These are phyloP conservation scores for Tylopilus plumbeoviolaceoides DNA, from an alignment of 768 basidiomycete species.

Conservation along the genomic window DNA sequence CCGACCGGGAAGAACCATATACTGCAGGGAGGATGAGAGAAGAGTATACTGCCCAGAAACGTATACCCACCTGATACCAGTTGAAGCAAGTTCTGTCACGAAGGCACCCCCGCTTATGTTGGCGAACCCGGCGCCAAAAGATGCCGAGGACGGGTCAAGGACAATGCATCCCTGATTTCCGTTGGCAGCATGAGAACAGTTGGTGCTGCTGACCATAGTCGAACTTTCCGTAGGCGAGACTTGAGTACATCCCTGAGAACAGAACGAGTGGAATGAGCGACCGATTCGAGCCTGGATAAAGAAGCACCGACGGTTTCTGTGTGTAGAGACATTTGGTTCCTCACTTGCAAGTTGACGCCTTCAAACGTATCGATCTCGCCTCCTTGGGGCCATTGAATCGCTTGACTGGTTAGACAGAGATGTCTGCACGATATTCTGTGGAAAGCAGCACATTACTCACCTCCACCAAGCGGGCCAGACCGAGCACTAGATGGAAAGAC, in stretches of 20 bases:
- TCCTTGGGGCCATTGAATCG: slow-evolving; percentile 57
- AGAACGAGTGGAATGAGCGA: background rate
- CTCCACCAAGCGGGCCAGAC: slow-evolving; percentile 68
- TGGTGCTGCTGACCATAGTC: slow-evolving; percentile 49
- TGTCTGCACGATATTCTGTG: background rate
- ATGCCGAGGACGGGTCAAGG: slow-evolving; percentile 46
- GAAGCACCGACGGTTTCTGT: slow-evolving; percentile 44
- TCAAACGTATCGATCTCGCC: slow-evolving; percentile 82
- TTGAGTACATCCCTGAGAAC: slow-evolving; percentile 47
- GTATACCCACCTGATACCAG: slow-evolving; percentile 56
- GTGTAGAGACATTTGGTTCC: slow-evolving; percentile 74
- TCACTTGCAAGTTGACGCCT: slow-evolving; percentile 63
- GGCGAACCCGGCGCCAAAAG: slow-evolving; percentile 68
- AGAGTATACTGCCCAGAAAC: background rate
- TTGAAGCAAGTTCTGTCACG: slow-evolving; percentile 65
- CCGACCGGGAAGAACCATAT: slow-evolving; percentile 32
- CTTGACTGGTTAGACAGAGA: slow-evolving; percentile 34
- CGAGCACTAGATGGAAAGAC: slow-evolving; percentile 45
- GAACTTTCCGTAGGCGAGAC: slow-evolving; percentile 47
- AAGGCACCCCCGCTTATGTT: slow-evolving; percentile 67
- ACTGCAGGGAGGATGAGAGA: slow-evolving; percentile 6
- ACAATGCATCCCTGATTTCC: slow-evolving; percentile 64
- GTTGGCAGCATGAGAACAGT: slow-evolving; percentile 56
- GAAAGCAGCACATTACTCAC: slow-evolving; percentile 4
- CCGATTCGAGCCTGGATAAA: background rate